Conservation (phyloP, 805 yeast genomes). For the Ogataea saltuana region DNA sequence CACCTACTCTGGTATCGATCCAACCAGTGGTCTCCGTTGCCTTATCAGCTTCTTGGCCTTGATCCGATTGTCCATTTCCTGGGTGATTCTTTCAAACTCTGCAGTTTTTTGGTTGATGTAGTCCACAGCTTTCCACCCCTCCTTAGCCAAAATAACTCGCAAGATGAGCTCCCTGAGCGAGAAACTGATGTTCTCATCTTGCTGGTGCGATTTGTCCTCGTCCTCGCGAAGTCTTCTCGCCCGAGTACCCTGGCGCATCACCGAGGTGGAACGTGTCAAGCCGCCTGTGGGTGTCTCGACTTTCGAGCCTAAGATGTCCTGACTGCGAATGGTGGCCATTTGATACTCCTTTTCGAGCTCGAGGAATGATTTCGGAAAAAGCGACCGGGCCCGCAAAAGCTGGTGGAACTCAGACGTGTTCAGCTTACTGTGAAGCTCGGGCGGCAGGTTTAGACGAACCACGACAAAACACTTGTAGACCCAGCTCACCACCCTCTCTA, state of each 20-base stretch:
- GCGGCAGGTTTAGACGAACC: conserved; percentile 9
- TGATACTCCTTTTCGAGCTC: conserved; percentile 19
- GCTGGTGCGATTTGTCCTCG: conserved; percentile 10
- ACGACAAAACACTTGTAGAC: conserved; percentile 18
- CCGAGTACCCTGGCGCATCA: conserved; percentile 22
- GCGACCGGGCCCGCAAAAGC: conserved; percentile 11
- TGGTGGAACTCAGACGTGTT: conserved; percentile 13
- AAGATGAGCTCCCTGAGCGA: conserved; percentile 18
- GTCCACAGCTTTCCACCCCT: conserved; percentile 11
- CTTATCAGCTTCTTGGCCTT: conserved; percentile 18
- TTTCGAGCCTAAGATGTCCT: conserved; percentile 2
- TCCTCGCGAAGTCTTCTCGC: conserved; percentile 10
- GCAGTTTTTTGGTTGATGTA: conserved; percentile 13
- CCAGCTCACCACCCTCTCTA: conserved; percentile 26
- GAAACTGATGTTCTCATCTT: conserved; percentile 10
- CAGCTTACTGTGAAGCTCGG: conserved; percentile 8
- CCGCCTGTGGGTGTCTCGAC: conserved; percentile 8
- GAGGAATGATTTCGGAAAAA: conserved; percentile 8
- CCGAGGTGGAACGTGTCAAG: conserved; percentile 15
- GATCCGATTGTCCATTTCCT: conserved; percentile 13
- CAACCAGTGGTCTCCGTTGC: background rate
- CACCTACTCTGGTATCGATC: background rate
- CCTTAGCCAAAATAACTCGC: conserved; percentile 22
- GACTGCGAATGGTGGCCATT: conserved; percentile 8
- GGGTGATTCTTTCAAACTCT: conserved; percentile 12